phyloP scores from a whole-genome alignment of 2,329 filamentous ascomycete species.

The Daldinia eschscholtzii region DNA sequence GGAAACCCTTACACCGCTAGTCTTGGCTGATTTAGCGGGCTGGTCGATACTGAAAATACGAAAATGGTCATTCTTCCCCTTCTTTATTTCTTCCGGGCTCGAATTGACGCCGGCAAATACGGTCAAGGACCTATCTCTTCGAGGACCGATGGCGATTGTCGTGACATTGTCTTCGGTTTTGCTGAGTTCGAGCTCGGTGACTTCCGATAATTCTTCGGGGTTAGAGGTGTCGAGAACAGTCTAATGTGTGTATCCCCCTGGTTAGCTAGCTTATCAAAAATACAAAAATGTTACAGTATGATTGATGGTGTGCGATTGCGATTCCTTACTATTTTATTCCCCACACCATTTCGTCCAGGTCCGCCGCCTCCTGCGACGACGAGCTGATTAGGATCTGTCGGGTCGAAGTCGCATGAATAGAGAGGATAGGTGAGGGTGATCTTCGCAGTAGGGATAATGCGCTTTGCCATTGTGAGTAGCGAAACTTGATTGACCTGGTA shows the following conservation, averaged over 20 bases:
- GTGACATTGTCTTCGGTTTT: conserved; percentile 90
- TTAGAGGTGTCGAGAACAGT: conserved; percentile 78
- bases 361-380: conserved; percentile 91
- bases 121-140: conserved; percentile 66
- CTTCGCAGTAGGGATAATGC: conserved; percentile 67
- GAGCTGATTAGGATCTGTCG: conserved; percentile 78
- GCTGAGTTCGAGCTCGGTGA: conserved; percentile 81
- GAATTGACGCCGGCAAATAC: conserved; percentile 88
- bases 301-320: background rate
- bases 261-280: conserved; percentile 27
- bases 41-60: conserved; percentile 75
- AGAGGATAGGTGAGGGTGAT: conserved; percentile 83
- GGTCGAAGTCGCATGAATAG: conserved; percentile 90
- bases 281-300: conserved; percentile 22
- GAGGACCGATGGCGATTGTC: conserved; percentile 78
- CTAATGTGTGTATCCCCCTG: conserved; percentile 56
- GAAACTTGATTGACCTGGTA: conserved; percentile 17
- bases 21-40: conserved; percentile 51
- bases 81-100: conserved; percentile 75
- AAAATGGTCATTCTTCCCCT: conserved; percentile 86
- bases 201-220: conserved; percentile 72
- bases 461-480: conserved; percentile 48
- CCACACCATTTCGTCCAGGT: conserved; percentile 81
- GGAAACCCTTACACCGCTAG: conserved; percentile 59
- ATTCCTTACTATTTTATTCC: conserved; percentile 82